A percentile compares a stretch with the other conserved stretches of the same genome.
Evolutionary conservation across 148 eudicot genomes (phyloP).

Genomic region (Bassia scoparia): DNA sequence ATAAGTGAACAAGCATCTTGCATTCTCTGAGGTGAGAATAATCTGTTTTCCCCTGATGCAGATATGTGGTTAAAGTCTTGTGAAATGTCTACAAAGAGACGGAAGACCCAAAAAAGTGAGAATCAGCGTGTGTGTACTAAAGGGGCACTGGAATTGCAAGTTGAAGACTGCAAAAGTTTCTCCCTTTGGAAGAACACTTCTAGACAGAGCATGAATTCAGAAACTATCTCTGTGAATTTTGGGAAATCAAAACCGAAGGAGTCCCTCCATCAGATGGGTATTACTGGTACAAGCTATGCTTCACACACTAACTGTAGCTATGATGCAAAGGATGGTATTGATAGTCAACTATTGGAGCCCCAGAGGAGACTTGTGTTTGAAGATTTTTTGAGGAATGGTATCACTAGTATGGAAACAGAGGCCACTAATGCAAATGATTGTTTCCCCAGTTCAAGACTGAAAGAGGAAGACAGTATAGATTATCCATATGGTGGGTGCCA

Average conservation of each 20-base stretch:
- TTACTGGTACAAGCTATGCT: conserved; percentile 23
- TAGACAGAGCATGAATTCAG: conserved; percentile 12
- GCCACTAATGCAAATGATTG: conserved; percentile 5
- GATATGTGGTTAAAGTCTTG: conserved; percentile 39
- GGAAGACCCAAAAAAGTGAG: conserved; percentile 32
- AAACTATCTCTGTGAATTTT: conserved; percentile 19
- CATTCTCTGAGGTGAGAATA: conserved; percentile 2
- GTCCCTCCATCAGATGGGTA: conserved; percentile 23
- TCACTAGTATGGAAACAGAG: conserved; percentile 17
- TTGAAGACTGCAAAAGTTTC: conserved; percentile 25
- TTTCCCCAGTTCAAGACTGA: conserved; percentile 22
- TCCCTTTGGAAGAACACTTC: conserved; percentile 18
- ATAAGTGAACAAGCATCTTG: neutral
- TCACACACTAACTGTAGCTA: conserved; percentile 16
- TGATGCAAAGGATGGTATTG: conserved; percentile 6
- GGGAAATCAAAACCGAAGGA: conserved; percentile 27
- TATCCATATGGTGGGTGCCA: conserved; percentile 22
- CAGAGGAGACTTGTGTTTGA: conserved; percentile 27
- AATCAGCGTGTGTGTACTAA: conserved; percentile 23
- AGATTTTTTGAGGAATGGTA: conserved; percentile 20
- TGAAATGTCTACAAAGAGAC: conserved; percentile 43
- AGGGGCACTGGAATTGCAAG: conserved; percentile 31
- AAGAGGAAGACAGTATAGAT: conserved; percentile 27
- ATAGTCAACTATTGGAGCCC: conserved; percentile 12
- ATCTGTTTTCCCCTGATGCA: conserved; percentile 26